These are phyloP conservation scores for Dioscorea dumetorum DNA, from an alignment of 106 monocot genomes.

Conservation along the genomic window DNA sequence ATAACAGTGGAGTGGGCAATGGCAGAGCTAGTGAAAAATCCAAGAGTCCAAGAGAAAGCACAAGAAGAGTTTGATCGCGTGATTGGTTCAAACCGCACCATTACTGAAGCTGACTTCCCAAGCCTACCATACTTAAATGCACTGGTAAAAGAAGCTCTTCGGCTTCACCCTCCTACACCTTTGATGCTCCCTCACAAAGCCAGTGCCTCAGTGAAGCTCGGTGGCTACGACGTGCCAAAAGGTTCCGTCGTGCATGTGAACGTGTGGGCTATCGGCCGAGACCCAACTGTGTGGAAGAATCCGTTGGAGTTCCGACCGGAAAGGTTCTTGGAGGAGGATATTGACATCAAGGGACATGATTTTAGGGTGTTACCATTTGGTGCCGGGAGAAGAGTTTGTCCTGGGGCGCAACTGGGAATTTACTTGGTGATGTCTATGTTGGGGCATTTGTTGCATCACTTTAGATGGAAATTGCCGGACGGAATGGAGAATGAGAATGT, in stretches of 20 bases:
- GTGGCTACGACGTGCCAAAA: slow-evolving; percentile 81
- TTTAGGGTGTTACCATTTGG: slow-evolving; percentile 87
- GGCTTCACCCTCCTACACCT: slow-evolving; percentile 89
- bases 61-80: slow-evolving; percentile 85
- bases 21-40: slow-evolving; percentile 75
- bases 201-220: slow-evolving; percentile 44
- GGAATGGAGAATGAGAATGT: slow-evolving; percentile 48
- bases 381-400: slow-evolving; percentile 86
- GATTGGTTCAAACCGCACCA: slow-evolving; percentile 46
- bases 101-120: slow-evolving; percentile 64
- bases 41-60: slow-evolving; percentile 61
- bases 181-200: slow-evolving; percentile 95
- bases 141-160: slow-evolving; percentile 78
- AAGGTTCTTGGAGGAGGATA: slow-evolving; percentile 72
- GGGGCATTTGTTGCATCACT: slow-evolving; percentile 85
- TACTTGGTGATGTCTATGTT: slow-evolving; percentile 83
- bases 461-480: slow-evolving; percentile 57
- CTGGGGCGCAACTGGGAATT: slow-evolving; percentile 87
- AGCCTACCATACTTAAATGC: slow-evolving; percentile 76
- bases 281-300: slow-evolving; percentile 59
- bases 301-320: slow-evolving; percentile 71
- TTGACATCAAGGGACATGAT: slow-evolving; percentile 85
- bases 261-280: slow-evolving; percentile 85
- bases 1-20: slow-evolving; percentile 94
- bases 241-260: slow-evolving; percentile 77